Evolutionary conservation across 1,284 basidiomycete genomes (phyloP), one percentile per base, ranked within the genome.

Genomic region (Fomitopsis betulina): DNA sequence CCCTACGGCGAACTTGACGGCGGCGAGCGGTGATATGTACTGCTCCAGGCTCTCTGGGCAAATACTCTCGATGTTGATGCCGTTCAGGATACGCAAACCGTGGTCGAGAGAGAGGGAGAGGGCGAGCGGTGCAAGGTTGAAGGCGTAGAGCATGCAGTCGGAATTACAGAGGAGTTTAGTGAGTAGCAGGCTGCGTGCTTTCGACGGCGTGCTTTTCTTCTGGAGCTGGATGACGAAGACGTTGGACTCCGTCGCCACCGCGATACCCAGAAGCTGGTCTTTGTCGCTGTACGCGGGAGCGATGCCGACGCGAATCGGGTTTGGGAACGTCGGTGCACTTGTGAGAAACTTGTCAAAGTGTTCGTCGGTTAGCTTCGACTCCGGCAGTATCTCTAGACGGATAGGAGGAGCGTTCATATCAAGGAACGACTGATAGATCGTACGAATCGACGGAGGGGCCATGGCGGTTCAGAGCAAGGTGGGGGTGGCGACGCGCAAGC

Each of bases 21-120:
- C 76, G 0, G 67, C 68, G 15, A 75, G 60, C 0, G 81, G 80
- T 38, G 74, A 75, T 19, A 51, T n/a, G 19, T 23, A 21, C 2
- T 81, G 76, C 4, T 53, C 53, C 7, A 33, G 23, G 17, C 32
- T 25, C 30, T 51, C 58, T 19, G 59, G 54, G 56, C 65, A 66
- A 0, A 61, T 64, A 51, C 54, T 59, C 64, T 87, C 85, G 21
- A 90, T 73, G 62, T 89, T 85, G 49, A 89, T 70, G 9, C 71
- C 80, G 45, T 76, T 73, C 9, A 63, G 58, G 21, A 84, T 68
- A 23, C 69, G 70, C 5, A 82, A 47, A 0, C 66, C 67, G 9
- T 73, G 62, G 49, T 84, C 79, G n/a, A 64, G 53, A 63, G 68
- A 73, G 17, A 85, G 67, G 2, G 77, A 68, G 2, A 75, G 62